These are phyloP conservation scores for Inonotus obliquus DNA, from an alignment of 1,284 basidiomycete species.

Conservation along the genomic window DNA sequence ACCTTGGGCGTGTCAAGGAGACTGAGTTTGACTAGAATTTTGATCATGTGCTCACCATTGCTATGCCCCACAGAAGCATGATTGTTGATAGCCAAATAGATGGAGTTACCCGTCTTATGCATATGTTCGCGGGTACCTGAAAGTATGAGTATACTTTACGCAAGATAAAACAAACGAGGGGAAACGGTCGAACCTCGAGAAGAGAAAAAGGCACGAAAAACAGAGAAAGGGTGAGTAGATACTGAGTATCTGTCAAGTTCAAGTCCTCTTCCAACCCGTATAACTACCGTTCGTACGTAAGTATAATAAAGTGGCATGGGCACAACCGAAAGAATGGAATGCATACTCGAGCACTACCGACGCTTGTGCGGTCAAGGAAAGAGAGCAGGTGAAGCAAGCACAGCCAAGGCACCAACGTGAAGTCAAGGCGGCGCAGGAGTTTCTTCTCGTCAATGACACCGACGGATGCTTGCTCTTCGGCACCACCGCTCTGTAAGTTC, in stretches of 20 bases:
- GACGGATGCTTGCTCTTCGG: not conserved
- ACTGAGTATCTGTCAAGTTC: slow-evolving; percentile 21
- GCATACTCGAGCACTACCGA: slow-evolving; percentile 71
- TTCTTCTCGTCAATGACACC: slow-evolving; percentile 50
- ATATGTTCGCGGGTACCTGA: slow-evolving; percentile 21
- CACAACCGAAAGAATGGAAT: not conserved
- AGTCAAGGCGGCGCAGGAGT: slow-evolving; percentile 61
- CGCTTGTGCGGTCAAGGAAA: slow-evolving; percentile 74
- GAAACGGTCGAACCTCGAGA: slow-evolving; percentile 5
- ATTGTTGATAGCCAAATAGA: slow-evolving; percentile 26
- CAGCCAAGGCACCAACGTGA: slow-evolving; percentile 61
- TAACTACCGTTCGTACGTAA: slow-evolving; percentile 38
- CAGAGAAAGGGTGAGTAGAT: slow-evolving; percentile 22
- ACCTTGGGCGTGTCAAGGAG: slow-evolving; percentile 63
- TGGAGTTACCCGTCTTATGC: slow-evolving; percentile 31
- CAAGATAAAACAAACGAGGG: slow-evolving; percentile 28
- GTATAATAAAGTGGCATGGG: slow-evolving; percentile 25
- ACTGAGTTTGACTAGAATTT: slow-evolving; percentile 28
- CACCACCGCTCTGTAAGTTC: slow-evolving; percentile 15
- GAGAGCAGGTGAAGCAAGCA: slow-evolving; percentile 71
- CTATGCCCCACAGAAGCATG: slow-evolving; percentile 28
- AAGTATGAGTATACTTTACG: slow-evolving; percentile 46
- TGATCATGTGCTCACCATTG: slow-evolving; percentile 32
- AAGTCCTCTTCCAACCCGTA: slow-evolving; percentile 21
- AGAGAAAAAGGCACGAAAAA: slow-evolving; percentile 17